Evolutionary conservation across 768 basidiomycete genomes (phyloP), one percentile per base, ranked within the genome.

Genomic region (Leccinum arenicola): DNA sequence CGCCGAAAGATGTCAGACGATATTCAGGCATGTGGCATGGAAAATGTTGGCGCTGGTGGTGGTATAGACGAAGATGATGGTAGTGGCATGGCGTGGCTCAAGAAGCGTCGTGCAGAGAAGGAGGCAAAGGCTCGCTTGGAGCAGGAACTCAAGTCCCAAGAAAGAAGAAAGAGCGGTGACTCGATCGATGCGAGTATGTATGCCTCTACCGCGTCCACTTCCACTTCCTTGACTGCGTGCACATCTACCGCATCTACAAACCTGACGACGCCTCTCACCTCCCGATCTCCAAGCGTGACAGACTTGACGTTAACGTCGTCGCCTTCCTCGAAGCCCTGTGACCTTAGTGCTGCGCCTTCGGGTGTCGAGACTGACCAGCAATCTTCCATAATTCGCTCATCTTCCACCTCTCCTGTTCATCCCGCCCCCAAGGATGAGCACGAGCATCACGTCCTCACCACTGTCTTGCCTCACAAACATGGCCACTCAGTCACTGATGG

Each of bases 71-170:
- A 82, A 0, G 89, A 93, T 59, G 93, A 94, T 63, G 92, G 91
- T 1, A 89, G 88, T 71, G 93, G 93, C 10, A 87, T 94, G 84
- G 85, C 80, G 0, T 95, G 93, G 93, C 81, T 95, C 25, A 84
- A 80, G 75, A 76, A 72, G 61, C 71, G 93, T 45, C 75, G 82
- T 64, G 86, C 85, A 52, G 86, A 90, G 73, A 72, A 73, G 56
- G 82, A 84, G 64, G 79, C 79, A 61, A 71, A 69, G 52, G 64
- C 64, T 17, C 70, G 61, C 23, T 54, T 62, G 33, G 69, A 69
- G 17, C 63, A 60, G 53, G 64, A 63, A 15, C 49, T 56, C 7
- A 59, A 56, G 29, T 49, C 57, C 12, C 59, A 55, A 19, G 70
- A 74, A 61, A 63, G 63, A 21, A 50, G 65, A 40, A 66, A 57